Conservation (phyloP, 129 eudicot genomes). For the Chrysanthemum makinoi region DNA sequence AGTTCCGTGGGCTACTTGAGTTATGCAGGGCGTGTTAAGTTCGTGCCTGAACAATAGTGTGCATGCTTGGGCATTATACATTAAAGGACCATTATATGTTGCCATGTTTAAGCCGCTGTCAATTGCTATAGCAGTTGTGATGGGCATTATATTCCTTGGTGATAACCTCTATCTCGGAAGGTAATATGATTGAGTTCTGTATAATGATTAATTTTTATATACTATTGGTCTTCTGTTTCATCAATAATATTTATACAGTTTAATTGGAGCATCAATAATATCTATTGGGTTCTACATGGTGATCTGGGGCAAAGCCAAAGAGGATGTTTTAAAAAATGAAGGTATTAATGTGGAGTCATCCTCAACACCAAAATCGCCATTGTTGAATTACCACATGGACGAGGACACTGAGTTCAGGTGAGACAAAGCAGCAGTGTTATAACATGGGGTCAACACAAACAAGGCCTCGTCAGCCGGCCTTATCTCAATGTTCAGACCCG, state of each 20-base stretch:
- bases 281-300: slow-evolving; percentile 82
- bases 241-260: slow-evolving; percentile 41
- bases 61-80: slow-evolving; percentile 69
- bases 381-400: slow-evolving; percentile 40
- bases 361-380: slow-evolving; percentile 36
- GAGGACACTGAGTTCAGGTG: slow-evolving; percentile 24
- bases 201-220: too few relatives aligned
- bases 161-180: slow-evolving; percentile 79
- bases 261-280: slow-evolving; percentile 76
- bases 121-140: slow-evolving; percentile 73
- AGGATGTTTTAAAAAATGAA: slow-evolving; percentile 29
- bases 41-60: slow-evolving; percentile 56
- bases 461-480: too few relatives aligned
- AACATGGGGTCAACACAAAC: too few relatives aligned
- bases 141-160: slow-evolving; percentile 76
- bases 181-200: slow-evolving; percentile 22
- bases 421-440: background rate
- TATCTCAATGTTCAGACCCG: too few relatives aligned
- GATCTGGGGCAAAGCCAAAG: slow-evolving; percentile 93
- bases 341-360: slow-evolving; percentile 35
- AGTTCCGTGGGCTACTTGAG: background rate
- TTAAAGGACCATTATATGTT: slow-evolving; percentile 71
- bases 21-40: slow-evolving; percentile 58
- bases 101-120: slow-evolving; percentile 85
- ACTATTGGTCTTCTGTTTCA: too few relatives aligned